A percentile compares a stretch with the other conserved stretches of the same genome.
Conservation (phyloP, 345 rosid species). For the Aegle marmelos region DNA sequence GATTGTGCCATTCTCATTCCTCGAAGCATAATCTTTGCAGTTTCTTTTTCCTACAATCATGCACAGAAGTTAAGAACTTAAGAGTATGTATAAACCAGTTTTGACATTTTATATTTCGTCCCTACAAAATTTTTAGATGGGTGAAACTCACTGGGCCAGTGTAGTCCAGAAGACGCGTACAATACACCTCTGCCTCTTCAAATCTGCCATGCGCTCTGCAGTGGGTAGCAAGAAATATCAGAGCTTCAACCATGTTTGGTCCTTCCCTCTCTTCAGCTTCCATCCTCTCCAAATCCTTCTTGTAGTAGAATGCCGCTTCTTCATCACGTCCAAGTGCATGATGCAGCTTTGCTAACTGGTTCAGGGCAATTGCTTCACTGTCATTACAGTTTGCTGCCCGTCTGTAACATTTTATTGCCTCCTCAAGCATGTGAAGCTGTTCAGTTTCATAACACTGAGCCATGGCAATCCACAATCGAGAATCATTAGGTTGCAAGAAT, state of each 20-base stretch:
- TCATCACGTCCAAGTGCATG: conserved; percentile 61
- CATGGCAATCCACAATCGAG: conserved; percentile 97
- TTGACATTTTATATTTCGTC: conserved; percentile 5
- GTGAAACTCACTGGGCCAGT: conserved; percentile 76
- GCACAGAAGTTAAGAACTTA: not conserved
- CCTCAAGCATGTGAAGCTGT: conserved; percentile 86
- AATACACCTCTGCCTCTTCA: conserved; percentile 94
- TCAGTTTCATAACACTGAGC: conserved; percentile 90
- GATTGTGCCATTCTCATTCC: conserved; percentile 64
- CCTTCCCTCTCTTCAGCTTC: conserved; percentile 96
- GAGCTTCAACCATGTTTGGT: conserved; percentile 85
- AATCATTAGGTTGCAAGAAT: conserved; percentile 84
- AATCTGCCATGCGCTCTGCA: conserved; percentile 60
- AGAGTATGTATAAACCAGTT: not conserved
- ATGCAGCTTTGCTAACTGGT: conserved; percentile 78
- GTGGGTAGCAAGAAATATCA: conserved; percentile 75
- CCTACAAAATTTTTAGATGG: not conserved
- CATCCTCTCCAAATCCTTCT: conserved; percentile 90
- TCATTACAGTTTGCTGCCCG: conserved; percentile 82
- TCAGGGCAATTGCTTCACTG: conserved; percentile 88
- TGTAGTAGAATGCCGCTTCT: conserved; percentile 88
- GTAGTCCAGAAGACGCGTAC: conserved; percentile 90
- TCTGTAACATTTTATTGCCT: conserved; percentile 89
- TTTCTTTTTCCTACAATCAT: conserved; percentile 79
- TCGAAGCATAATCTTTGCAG: conserved; percentile 75